Conservation (phyloP, 2,329 filamentous ascomycete genomes). For the Clarireedia hainanense region DNA sequence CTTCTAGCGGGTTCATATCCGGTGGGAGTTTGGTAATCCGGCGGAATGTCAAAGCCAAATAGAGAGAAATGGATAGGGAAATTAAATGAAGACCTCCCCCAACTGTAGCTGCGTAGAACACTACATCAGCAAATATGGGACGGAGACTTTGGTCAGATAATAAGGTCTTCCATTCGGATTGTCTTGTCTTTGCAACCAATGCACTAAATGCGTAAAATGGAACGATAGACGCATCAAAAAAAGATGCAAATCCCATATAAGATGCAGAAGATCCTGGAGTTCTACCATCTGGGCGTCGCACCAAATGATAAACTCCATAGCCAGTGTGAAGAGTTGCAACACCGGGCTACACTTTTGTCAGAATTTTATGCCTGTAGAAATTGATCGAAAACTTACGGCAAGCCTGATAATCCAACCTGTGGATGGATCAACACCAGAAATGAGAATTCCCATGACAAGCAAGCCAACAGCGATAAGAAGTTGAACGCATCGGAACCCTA, state of each 20-base stretch:
- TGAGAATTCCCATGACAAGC: slow-evolving; percentile 68
- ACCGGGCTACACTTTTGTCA: slow-evolving; percentile 52
- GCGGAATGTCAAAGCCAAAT: slow-evolving; percentile 70
- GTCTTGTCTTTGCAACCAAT: slow-evolving; percentile 34
- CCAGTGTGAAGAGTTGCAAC: slow-evolving; percentile 62
- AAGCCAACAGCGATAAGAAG: slow-evolving; percentile 63
- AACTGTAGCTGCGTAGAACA: slow-evolving; percentile 60
- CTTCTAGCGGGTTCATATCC: slow-evolving; percentile 91
- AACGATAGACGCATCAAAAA: slow-evolving; percentile 56
- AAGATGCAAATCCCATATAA: slow-evolving; percentile 77
- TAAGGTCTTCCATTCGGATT: slow-evolving; percentile 57
- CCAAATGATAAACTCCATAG: slow-evolving; percentile 77
- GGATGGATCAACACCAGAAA: slow-evolving; percentile 56
- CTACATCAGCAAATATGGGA: slow-evolving; percentile 53
- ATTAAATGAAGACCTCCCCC: slow-evolving; percentile 62
- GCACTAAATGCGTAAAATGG: slow-evolving; percentile 50
- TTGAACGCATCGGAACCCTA: slow-evolving; percentile 59
- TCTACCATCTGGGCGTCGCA: slow-evolving; percentile 59
- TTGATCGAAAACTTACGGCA: slow-evolving; percentile 47
- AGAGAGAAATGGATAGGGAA: slow-evolving; percentile 64
- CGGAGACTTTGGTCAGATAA: slow-evolving; percentile 48
- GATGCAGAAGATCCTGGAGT: slow-evolving; percentile 75
- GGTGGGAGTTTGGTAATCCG: slow-evolving; percentile 77
- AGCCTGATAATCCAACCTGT: slow-evolving; percentile 71
- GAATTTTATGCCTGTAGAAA: slow-evolving; percentile 7